phyloP scores from a whole-genome alignment of 352 stramenopile species.

The Aphanomyces cochlioides region DNA sequence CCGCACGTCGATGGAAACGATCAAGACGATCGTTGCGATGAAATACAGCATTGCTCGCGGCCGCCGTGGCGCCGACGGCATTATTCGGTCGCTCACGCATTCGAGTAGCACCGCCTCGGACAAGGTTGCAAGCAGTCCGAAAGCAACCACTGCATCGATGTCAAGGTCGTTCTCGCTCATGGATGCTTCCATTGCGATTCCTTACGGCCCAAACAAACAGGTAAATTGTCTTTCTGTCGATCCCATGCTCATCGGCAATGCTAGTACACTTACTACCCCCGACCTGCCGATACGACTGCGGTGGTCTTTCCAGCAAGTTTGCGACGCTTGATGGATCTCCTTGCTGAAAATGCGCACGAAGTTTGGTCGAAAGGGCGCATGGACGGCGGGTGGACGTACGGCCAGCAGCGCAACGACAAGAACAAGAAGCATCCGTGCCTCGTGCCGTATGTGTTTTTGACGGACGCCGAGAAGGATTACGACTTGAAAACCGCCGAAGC shows the following conservation, averaged over 20 bases:
- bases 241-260: neutral
- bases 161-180: slow-evolving; percentile 63
- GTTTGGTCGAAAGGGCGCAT: slow-evolving; percentile 84
- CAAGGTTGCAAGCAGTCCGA: slow-evolving; percentile 31
- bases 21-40: slow-evolving; percentile 87
- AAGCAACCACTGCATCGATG: slow-evolving; percentile 42
- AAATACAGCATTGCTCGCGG: slow-evolving; percentile 74
- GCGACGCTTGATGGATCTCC: slow-evolving; percentile 68
- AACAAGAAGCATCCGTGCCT: slow-evolving; percentile 81
- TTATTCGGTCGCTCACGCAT: slow-evolving; percentile 59
- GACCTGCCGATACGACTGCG: slow-evolving; percentile 72
- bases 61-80: slow-evolving; percentile 49
- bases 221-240: slow-evolving; percentile 16
- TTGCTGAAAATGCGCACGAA: slow-evolving; percentile 84
- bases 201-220: slow-evolving; percentile 53
- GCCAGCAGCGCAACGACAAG: slow-evolving; percentile 66
- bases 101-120: slow-evolving; percentile 36
- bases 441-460: slow-evolving; percentile 87
- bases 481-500: slow-evolving; percentile 85
- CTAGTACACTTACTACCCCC: slow-evolving; percentile 55
- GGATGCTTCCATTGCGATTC: slow-evolving; percentile 71
- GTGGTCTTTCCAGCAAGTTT: slow-evolving; percentile 62
- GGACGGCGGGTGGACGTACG: slow-evolving; percentile 85
- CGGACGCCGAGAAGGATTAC: slow-evolving; percentile 85
- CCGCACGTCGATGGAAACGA: slow-evolving; percentile 80